phyloP scores from a whole-genome alignment of 768 basidiomycete species.

The Infundibulicybe gibba region DNA sequence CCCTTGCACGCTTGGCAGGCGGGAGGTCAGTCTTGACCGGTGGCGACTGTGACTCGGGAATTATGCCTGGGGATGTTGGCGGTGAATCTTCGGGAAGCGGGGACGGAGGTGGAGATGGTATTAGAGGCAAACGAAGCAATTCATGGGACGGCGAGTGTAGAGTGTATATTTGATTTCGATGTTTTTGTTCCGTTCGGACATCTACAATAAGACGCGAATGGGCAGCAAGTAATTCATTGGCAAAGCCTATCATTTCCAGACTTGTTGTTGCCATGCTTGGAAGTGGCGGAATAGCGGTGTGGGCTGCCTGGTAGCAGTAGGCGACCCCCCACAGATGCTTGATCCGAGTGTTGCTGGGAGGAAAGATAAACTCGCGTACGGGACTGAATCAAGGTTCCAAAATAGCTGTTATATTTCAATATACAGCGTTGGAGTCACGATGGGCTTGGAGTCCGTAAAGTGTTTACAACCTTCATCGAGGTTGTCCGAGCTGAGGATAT shows the following conservation, averaged over 20 bases:
- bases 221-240: constrained; percentile 60
- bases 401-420: no score
- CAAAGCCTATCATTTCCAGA: constrained; percentile 51
- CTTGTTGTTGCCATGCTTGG: constrained; percentile 19
- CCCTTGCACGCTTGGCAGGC: constrained; percentile 71
- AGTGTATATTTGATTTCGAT: constrained; percentile 45
- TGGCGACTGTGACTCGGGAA: constrained; percentile 23
- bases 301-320: no score
- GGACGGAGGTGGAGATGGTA: constrained; percentile 54
- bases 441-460: no score
- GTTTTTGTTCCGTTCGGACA: constrained; percentile 54
- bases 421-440: no score
- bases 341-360: no score
- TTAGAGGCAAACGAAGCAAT: constrained; percentile 52
- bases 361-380: no score
- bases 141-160: constrained; percentile 54
- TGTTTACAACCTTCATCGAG: no score
- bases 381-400: no score
- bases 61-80: constrained; percentile 35
- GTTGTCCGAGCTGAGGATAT: no score
- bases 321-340: no score
- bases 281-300: no score
- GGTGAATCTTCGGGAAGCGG: constrained; percentile 46
- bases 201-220: constrained; percentile 58
- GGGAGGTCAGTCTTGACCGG: constrained; percentile 39